Evolutionary conservation across 2,329 filamentous ascomycete genomes (phyloP).

Genomic region (Aureobasidium mangrovei): DNA sequence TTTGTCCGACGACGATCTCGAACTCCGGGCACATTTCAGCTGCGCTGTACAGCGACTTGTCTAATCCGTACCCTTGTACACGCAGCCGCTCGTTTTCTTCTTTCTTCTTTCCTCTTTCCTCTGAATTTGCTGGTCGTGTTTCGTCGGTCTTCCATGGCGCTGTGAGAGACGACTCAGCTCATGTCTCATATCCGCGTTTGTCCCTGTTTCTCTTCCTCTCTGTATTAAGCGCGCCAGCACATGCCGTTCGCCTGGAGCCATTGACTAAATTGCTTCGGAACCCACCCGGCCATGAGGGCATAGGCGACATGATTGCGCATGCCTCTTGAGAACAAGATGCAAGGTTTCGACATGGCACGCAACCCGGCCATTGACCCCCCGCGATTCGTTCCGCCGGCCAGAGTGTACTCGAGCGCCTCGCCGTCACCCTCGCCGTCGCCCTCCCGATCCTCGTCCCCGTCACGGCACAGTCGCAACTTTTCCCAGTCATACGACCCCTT

Average conservation of each 20-base stretch:
- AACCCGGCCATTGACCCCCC: slow-evolving; percentile 25
- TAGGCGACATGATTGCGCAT: neutral
- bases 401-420: neutral
- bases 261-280: neutral
- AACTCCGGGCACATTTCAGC: neutral
- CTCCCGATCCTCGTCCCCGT: slow-evolving; percentile 22
- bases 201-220: neutral
- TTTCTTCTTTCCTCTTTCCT: neutral
- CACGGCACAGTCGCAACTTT: slow-evolving; percentile 21
- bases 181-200: neutral
- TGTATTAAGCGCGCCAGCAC: neutral
- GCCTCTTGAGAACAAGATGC: neutral
- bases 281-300: neutral
- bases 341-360: slow-evolving; percentile 17
- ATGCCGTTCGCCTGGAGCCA: neutral
- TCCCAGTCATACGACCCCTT: slow-evolving; percentile 31
- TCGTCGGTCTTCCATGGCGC: too few relatives aligned
- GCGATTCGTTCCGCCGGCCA: slow-evolving; percentile 2
- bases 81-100: neutral
- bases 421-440: slow-evolving; percentile 17
- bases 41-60: neutral
- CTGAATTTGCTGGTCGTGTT: neutral
- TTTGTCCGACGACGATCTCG: slow-evolving; percentile 6
- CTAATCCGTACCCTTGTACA: neutral
- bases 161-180: neutral